Evolutionary conservation across 2,329 filamentous ascomycete species (phyloP), one percentile per base, ranked within the genome.

Genomic region (Didymella pomorum): DNA sequence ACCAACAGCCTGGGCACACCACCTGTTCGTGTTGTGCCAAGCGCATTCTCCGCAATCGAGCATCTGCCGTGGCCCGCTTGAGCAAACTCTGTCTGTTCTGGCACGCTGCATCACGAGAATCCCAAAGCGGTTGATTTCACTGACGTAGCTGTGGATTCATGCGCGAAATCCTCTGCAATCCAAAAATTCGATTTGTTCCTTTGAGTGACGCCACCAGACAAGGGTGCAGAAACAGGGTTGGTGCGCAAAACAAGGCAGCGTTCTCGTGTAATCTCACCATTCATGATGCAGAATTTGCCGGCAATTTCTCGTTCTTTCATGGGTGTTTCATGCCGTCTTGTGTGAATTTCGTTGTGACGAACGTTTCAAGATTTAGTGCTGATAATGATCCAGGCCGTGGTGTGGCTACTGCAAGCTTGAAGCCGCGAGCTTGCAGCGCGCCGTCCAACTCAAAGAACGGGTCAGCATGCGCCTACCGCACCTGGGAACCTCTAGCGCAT

Each of bases 171-270:
- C 7, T 52, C 25, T 35, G 31, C 54, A 35, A 52, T 42, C 48
- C 45, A 46, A 11, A 29, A 25, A 29, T n/a, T 51, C 35, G 49
- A 50, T 41, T 31, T 44, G 25, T n/a, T 18, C 56, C 18, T 20
- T 42, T 35, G 11, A 41, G 41, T 58, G 56, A 54, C 56, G 50
- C 56, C 56, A 58, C 50, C 21, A 45, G 45, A 54, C 56, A 58
- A 28, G 56, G 56, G 51, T 54, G 33, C 26, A 35, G 23, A 50
- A 54, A 49, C 45, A 58, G 39, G 45, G 46, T 54, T 54, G 56
- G 51, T 33, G 50, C 39, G 46, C 28, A 52, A 58, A 58, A 54
- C 50, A 58, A 18, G 56, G 50, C 56, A 54, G 18, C 25, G 20
- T 35, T 42, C 26, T 46, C 25, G 45, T 58, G 56, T 26, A 53